Evolutionary conservation across 2,329 filamentous ascomycete genomes (phyloP), one percentile per base, ranked within the genome.

Genomic region (Hymenoscyphus repandus): DNA sequence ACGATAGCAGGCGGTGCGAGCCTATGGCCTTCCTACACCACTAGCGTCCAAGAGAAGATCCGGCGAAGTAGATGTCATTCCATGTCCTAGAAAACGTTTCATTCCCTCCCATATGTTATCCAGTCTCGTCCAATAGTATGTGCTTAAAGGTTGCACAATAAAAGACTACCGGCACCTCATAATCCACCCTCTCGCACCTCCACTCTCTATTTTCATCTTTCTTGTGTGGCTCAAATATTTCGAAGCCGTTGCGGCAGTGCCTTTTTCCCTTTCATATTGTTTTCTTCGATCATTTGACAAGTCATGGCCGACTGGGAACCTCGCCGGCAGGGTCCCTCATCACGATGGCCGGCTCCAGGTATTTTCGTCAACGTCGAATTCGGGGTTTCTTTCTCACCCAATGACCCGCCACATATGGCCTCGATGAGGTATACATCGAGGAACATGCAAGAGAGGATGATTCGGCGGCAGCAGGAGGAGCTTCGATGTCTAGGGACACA

Each of bases 211-310:
- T 15, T 15, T 39, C 9, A 9, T 39, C 10, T 39, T 39, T 10
- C 36, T 6, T 18, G 15, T 20, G 38, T 11, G 15, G 38, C 38
- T 40, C 17, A 17, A 17, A 40, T 11, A n/a, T 40, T 11, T 20
- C 38, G 17, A 40, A 17, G 17, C n/a, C 17, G 13, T 18, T 20
- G 4, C 5, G 38, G 5, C 18, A 40, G 5, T 20, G 5, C 13
- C n/a, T 40, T 18, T 18, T 20, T 20, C 38, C 15, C 10, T 18
- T 37, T 17, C 38, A 15, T 11, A 20, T 5, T n/a, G n/a, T 40
- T 40, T 20, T 11, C 18, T 40, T 9, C 38, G 5, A 11, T 3
- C 10, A n/a, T 20, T 17, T 40, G n/a, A 20, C 75, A 79, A 51
- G 56, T 32, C 17, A 60, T 57, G 55, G 53, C 56, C 20, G 50